Base-by-base conservation (phyloP, 148 eudicot genomes). In the Agrostemma githago region DNA sequence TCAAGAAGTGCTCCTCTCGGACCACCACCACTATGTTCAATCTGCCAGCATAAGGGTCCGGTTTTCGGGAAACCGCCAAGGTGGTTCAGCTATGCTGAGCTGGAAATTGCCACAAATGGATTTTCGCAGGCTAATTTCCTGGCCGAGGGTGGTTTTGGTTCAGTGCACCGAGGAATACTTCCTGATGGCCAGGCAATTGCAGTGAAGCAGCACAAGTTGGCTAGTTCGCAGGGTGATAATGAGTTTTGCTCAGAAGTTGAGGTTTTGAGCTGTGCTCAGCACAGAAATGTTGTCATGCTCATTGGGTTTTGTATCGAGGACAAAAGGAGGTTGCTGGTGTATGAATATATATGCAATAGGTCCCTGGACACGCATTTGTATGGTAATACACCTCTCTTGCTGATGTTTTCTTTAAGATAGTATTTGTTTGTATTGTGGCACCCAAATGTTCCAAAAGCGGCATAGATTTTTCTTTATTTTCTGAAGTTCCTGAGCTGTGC, bases 21-120 rank as follows among this genome's bases (percentile, higher is more conserved):
- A 4, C 85, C 97, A 7, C 95, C 97, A 72, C 95, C 93, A 0
- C 73, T 93, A 71, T 93, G 98, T 72, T 89, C 98, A 74, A 84
- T 87, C 44, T 93, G 98, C 77, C 96, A 90, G 74, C 96, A 93
- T 62, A 89, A 90, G 84, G 87, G 84, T 34, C 98, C 98, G 0
- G 85, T 88, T 37, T 93, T 93, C 62, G 96, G 98, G 58, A 93
- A 93, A 66, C 98, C 98, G 21, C 98, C 98, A 12, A 90, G 77
- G 79, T 87, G 92, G 98, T 93, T 93, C 69, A 78, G 90, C 48
- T 93, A 85, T 82, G 90, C 90, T 53, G 98, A 93, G 82, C 86
- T 93, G 70, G 93, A 93, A 85, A 86, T 82, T 67, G 97, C 97
- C 48, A 92, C 97, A 15, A 83, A 88, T 57, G 93, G 96, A 10